Evolutionary conservation across 768 basidiomycete genomes (phyloP), one percentile per base, ranked within the genome.

Genomic region (Sutorius australiensis): DNA sequence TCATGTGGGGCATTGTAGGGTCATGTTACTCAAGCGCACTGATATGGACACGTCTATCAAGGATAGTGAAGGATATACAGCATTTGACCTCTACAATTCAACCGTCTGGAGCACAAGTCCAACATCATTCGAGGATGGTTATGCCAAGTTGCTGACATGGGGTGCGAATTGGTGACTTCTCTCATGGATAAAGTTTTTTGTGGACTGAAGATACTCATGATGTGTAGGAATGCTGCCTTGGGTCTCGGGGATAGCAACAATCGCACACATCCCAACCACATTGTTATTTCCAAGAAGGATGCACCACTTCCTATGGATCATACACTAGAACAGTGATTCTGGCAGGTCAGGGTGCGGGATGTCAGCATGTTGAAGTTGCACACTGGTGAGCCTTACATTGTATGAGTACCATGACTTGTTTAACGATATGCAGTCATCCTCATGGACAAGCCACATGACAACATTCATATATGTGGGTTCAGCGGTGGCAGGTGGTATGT

Each of bases 21-120:
- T 90, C 42, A 75, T 94, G 33, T 78, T 98, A 7, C 72, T 97
- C 48, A 82, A 86, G 61, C 81, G 84, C 36, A 62, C 77, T 17
- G 92, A 95, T 61, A 82, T 82, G 21, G 90, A 97, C 66, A 70
- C 75, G 0, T 72, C 78, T 5, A 58, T 89, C 53, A 92, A 92
- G 65, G 95, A 98, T 63, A 63, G 75, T 30, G 95, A 98, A 60
- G 95, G 90, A 0, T 88, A 95, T 67, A 92, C 92, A 0, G 84
- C 93, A 0, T 92, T 92, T 56, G 95, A 98, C 64, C 71, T 98
- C 32, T 97, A 92, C 72, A 98, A 98, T 65, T 87, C 89, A 4
- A 95, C 93, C 0, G 72, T 95, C 56, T 77, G 81, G 64, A 87
- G 80, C 28, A 89, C 89, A 3, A 82, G 83, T 53, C 87, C 87